Percentiles rank a stretch among this genome's conserved stretches.
These are phyloP conservation scores for Aspergillus tanneri DNA, from an alignment of 2,329 filamentous ascomycete species.

Conservation along the genomic window DNA sequence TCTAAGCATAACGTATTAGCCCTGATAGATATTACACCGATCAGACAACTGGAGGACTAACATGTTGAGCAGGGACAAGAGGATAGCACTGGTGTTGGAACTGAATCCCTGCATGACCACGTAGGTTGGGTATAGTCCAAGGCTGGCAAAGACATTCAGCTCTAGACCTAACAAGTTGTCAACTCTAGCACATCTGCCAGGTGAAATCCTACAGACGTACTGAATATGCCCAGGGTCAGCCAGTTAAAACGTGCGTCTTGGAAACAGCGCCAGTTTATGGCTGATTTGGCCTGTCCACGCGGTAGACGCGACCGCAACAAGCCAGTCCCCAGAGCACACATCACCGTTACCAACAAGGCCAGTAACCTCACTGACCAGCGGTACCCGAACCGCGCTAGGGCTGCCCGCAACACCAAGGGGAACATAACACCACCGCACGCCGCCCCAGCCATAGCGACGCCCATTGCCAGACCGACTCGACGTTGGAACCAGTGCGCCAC, in stretches of 20 bases:
- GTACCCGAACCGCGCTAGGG: conserved; percentile 38
- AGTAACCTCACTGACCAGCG: conserved; percentile 42
- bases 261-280: conserved; percentile 47
- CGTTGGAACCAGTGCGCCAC: conserved; percentile 46
- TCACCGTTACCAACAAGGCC: conserved; percentile 35
- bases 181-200: not conserved
- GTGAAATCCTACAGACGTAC: conserved; percentile 23
- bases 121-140: conserved; percentile 32
- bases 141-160: conserved; percentile 31
- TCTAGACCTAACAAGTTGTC: conserved; percentile 27
- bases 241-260: conserved; percentile 45
- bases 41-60: conserved; percentile 14
- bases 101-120: conserved; percentile 31
- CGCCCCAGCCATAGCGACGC: conserved; percentile 42
- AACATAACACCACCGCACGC: conserved; percentile 41
- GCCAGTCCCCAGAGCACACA: conserved; percentile 34
- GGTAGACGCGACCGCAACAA: conserved; percentile 40
- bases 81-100: conserved; percentile 33
- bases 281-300: conserved; percentile 30
- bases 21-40: too few relatives aligned
- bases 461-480: conserved; percentile 40
- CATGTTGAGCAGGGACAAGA: conserved; percentile 40
- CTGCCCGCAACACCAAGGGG: conserved; percentile 37
- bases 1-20: too few relatives aligned
- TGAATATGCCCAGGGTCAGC: conserved; percentile 47